phyloP scores from a whole-genome alignment of 139 green algal genomes.

The Gonium pectorale region DNA sequence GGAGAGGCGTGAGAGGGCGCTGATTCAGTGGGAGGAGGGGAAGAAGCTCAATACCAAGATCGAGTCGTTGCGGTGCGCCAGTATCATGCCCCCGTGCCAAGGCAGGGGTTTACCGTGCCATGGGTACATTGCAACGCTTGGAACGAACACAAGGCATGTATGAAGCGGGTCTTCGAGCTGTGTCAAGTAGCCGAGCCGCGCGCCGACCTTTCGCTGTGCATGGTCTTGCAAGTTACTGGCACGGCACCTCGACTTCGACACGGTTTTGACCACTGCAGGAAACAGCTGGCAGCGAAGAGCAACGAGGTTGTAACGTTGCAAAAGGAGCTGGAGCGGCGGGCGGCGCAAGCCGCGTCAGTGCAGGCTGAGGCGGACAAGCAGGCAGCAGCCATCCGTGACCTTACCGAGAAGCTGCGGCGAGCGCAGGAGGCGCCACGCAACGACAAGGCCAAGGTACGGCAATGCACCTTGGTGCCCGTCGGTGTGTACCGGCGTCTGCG shows the following conservation, averaged over 20 bases:
- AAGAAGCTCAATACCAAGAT: slow-evolving; percentile 81
- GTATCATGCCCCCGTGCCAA: too few relatives aligned
- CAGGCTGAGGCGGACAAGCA: slow-evolving; percentile 63
- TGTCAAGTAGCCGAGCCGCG: not conserved
- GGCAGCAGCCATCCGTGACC: slow-evolving; percentile 51
- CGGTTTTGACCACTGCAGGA: too few relatives aligned
- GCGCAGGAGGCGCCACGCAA: slow-evolving; percentile 25
- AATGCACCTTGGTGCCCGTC: too few relatives aligned
- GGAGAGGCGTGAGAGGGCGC: slow-evolving; percentile 42
- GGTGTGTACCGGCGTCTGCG: too few relatives aligned
- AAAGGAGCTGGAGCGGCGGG: slow-evolving; percentile 56
- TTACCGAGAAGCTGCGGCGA: slow-evolving; percentile 35
- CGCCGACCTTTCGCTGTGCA: too few relatives aligned
- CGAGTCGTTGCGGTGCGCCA: slow-evolving; percentile 69
- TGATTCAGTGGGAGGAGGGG: slow-evolving; percentile 78
- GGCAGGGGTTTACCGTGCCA: too few relatives aligned
- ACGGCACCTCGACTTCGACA: too few relatives aligned
- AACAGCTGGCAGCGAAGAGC: slow-evolving; percentile 67
- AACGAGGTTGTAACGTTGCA: slow-evolving; percentile 57
- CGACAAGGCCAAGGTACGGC: slow-evolving; percentile 23
- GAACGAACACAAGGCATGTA: too few relatives aligned
- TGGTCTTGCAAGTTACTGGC: too few relatives aligned
- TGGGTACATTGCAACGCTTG: too few relatives aligned
- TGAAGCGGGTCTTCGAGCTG: too few relatives aligned
- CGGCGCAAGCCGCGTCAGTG: slow-evolving; percentile 27